Evolutionary conservation across 169 alveolate genomes (phyloP), one percentile per base, ranked within the genome.

Genomic region (Plasmodium cynomolgi): DNA sequence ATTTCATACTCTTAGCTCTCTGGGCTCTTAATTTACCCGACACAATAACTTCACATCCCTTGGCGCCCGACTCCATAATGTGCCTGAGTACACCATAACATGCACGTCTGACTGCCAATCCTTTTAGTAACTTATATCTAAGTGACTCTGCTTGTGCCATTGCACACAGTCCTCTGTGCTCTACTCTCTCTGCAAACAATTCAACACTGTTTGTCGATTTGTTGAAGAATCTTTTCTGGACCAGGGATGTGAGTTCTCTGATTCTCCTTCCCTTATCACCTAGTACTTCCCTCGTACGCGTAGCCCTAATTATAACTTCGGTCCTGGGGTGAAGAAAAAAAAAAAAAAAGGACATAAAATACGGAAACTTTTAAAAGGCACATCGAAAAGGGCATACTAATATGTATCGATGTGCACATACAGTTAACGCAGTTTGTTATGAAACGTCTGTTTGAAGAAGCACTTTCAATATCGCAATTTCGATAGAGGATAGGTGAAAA

Each of bases 1-100:
- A 99, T 96, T 99, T 99, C 99, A 98, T 99, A 94, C 99, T 98
- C 98, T 99, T 99, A 93, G 99, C 99, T 96, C 99, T 99, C 97
- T 99, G 99, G 79, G 99, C 99, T 92, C 99, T 98, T 86, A 99
- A 97, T 98, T 99, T 99, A 20, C 99, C 99, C 84, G 99, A 98
- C 92, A 99, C 99, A 93, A 99, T 99, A 92, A 99, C 99, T 97
- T 99, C 99, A 92, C 99, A 99, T 79, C 99, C 99, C 97, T 98
- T 97, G 95, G 99, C 99, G 81, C 99, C 99, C 54, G 99, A 98
- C 95, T 98, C 99, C 99, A 99, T 99, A 73, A 99, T 99, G 96
- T 97, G 98, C 94, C 99, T 98, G 80, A 99, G 96, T 79, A 99
- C 99, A 85, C 99, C 99, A 96, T 99, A 99, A 92, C 99, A 99